These are phyloP conservation scores for Quercus phellos DNA, from an alignment of 331 rosid species.

Conservation along the genomic window DNA sequence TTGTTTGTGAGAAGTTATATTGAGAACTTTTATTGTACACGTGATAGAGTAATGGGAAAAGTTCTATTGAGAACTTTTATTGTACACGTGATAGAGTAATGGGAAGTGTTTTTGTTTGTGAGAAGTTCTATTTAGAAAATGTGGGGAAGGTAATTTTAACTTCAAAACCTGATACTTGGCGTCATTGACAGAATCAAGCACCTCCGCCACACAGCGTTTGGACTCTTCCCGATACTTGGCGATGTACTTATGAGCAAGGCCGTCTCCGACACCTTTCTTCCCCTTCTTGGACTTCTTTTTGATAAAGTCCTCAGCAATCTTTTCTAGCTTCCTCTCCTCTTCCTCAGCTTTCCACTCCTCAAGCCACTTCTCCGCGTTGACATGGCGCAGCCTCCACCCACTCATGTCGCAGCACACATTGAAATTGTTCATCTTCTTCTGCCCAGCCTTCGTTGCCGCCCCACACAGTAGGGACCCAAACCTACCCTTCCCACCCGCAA, in stretches of 20 bases:
- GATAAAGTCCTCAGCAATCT: constrained; percentile 67
- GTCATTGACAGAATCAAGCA: constrained; percentile 65
- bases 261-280: constrained; percentile 72
- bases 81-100: no score
- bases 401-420: constrained; percentile 98
- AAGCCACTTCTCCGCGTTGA: constrained; percentile 86
- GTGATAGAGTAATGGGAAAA: no score
- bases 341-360: constrained; percentile 89
- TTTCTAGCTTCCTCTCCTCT: constrained; percentile 73
- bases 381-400: constrained; percentile 83
- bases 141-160: no score
- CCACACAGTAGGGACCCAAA: constrained; percentile 91
- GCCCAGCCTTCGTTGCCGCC: constrained; percentile 92
- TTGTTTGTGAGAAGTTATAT: no score
- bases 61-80: no score
- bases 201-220: constrained; percentile 69
- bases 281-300: constrained; percentile 78
- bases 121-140: no score
- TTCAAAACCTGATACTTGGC: no score
- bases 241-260: constrained; percentile 71
- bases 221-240: constrained; percentile 72
- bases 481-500: constrained; percentile 92
- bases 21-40: no score
- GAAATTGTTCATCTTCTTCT: constrained; percentile 90
- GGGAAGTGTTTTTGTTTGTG: no score